Percentiles rank a stretch among this genome's conserved stretches.
These are phyloP conservation scores for Acanthamoeba culbertsoni DNA, from an alignment of 208 protist genomes.

Conservation along the genomic window DNA sequence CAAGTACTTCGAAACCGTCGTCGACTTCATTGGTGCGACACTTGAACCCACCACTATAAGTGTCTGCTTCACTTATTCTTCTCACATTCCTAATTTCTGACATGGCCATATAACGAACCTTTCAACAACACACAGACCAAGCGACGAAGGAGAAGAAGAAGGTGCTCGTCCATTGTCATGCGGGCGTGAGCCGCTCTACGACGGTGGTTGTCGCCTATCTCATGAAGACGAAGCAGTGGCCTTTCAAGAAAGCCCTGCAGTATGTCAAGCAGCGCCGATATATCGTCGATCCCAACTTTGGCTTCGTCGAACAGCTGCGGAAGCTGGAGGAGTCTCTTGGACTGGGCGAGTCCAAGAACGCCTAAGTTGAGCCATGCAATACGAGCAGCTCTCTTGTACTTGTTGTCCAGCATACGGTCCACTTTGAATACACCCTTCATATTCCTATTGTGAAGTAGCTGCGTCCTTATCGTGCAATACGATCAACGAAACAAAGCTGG, in stretches of 20 bases:
- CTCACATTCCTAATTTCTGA: too few species aligned
- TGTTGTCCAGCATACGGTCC: too few species aligned
- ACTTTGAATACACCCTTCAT: too few species aligned
- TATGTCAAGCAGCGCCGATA: conserved; percentile 11
- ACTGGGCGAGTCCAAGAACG: background rate
- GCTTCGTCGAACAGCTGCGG: background rate
- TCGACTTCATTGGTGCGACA: background rate
- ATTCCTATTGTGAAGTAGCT: too few species aligned
- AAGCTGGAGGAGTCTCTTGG: background rate
- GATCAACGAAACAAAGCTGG: too few species aligned
- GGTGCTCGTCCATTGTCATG: background rate
- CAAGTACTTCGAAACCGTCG: background rate
- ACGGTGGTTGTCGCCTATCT: background rate
- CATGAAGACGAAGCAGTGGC: background rate
- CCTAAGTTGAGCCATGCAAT: background rate
- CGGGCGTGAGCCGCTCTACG: background rate
- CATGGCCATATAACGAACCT: background rate
- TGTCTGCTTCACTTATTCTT: too few species aligned
- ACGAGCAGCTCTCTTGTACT: background rate
- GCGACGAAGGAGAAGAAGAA: background rate
- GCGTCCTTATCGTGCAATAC: too few species aligned
- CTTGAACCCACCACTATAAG: background rate
- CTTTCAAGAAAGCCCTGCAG: background rate
- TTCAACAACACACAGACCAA: background rate
- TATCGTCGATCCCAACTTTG: background rate